Base-by-base conservation (phyloP, 2,329 filamentous ascomycete species). In the Sordariomycetes sp. region DNA sequence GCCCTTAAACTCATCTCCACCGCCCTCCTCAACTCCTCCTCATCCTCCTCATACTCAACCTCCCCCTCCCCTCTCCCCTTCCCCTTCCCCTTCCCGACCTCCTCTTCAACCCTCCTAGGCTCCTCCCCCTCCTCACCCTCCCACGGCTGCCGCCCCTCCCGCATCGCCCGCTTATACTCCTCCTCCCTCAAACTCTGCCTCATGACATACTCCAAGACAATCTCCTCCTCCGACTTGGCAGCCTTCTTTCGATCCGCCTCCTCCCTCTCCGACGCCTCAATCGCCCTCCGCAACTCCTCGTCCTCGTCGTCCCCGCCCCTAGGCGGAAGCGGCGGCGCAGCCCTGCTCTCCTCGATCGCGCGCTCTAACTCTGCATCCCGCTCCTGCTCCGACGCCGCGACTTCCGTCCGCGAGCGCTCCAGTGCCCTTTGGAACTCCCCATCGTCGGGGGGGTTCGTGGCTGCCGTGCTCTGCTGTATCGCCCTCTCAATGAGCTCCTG, bases 171-270 rank as follows among this genome's bases (percentile, higher is more conserved):
- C 12, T 72, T 69, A 54, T 68, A 75, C 65, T 84, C 76, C 62
- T 84, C 84, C 69, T 92, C 88, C 0, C 80, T 76, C 50, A 89
- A 66, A 67, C 86, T 90, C 72, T 90, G 86, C 72, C 84, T 86
- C 75, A 86, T 87, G 48, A 90, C 78, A 67, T 89, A 90, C 64
- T 90, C 86, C 66, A 91, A 68, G 10, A 90, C 80, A 59, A 87
- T 82, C 58, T 89, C 81, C 65, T 91, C 86, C 65, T 90, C 87
- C 0, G 76, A 80, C 64, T 70, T 75, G 57, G 72, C 67, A 42
- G 66, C 70, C 53, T 68, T 67, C 39, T 74, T 69, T 3, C 72
- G 69, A 51, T 70, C 68, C 61, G 75, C 63, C 56, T 77, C 68
- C 36, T 74, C 67, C 56, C 69, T 68, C 62, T 74, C 71, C 0